These are phyloP conservation scores for Nakaseomyces sp. DNA, from an alignment of 1,139 yeast species.

Conservation along the genomic window DNA sequence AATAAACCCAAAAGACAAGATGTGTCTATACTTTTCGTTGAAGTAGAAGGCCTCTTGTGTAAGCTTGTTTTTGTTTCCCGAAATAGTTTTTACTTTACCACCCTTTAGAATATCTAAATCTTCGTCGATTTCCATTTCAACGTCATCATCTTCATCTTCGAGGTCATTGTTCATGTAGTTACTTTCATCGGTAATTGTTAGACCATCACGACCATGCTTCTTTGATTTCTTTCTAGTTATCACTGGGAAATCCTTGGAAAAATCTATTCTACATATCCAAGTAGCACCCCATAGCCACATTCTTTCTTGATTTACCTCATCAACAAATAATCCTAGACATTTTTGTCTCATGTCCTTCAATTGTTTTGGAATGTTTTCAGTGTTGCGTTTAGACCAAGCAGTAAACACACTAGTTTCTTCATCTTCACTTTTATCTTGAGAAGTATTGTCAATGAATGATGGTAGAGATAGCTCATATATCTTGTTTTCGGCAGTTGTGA, in stretches of 20 bases:
- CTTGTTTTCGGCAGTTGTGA: slow-evolving; percentile 66
- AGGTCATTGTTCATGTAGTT: slow-evolving; percentile 27
- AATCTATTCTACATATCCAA: slow-evolving; percentile 73
- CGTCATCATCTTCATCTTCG: slow-evolving; percentile 31
- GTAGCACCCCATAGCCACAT: slow-evolving; percentile 85
- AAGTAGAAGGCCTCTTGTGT: slow-evolving; percentile 54
- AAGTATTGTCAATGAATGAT: background rate
- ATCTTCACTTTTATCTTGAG: slow-evolving; percentile 11
- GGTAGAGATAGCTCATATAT: slow-evolving; percentile 50
- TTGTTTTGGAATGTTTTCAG: slow-evolving; percentile 64
- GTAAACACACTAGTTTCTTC: slow-evolving; percentile 41
- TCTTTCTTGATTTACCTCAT: slow-evolving; percentile 34
- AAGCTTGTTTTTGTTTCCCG: slow-evolving; percentile 29
- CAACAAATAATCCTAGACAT: slow-evolving; percentile 61
- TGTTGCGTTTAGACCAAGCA: slow-evolving; percentile 71
- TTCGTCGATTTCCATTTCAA: slow-evolving; percentile 25
- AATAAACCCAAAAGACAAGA: slow-evolving; percentile 53
- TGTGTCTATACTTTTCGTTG: slow-evolving; percentile 67
- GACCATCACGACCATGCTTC: slow-evolving; percentile 60
- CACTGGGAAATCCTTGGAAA: slow-evolving; percentile 50
- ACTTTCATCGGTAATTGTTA: slow-evolving; percentile 38
- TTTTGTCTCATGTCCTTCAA: slow-evolving; percentile 54
- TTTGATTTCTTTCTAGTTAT: slow-evolving; percentile 35
- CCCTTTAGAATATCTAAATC: slow-evolving; percentile 5
- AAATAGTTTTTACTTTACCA: slow-evolving; percentile 22